Conservation (phyloP, 23 red algal species). For the Gracilaria gracilis region DNA sequence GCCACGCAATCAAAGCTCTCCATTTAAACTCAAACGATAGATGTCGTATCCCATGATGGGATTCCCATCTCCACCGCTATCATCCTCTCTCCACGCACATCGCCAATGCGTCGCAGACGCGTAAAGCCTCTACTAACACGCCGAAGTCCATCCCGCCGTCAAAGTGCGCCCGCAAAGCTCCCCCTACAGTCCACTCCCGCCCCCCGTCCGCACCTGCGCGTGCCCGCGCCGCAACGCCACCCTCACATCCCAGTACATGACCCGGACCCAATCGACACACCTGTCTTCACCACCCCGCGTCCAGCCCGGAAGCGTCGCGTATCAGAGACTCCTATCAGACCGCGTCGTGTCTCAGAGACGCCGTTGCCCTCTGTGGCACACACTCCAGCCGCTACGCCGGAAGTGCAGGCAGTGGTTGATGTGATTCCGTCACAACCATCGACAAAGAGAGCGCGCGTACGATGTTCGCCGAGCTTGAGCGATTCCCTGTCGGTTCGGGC, state of each 20-base stretch:
- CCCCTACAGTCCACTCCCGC: background rate
- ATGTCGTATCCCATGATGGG: too few species aligned
- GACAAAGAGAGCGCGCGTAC: background rate
- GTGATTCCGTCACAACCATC: background rate
- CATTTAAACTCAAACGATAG: background rate
- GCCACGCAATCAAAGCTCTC: background rate
- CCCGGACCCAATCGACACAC: conserved; percentile 9
- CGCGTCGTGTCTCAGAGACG: conserved; percentile 23
- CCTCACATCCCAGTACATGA: conserved; percentile 4
- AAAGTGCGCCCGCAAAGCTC: background rate
- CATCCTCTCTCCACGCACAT: background rate
- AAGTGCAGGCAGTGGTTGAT: background rate
- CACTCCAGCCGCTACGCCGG: background rate
- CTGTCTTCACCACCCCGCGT: conserved; percentile 23
- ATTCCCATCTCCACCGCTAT: too few species aligned
- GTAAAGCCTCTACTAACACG: background rate
- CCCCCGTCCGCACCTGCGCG: conserved; percentile 21
- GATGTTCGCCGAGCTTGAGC: background rate
- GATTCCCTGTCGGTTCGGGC: background rate
- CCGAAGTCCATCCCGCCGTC: background rate
- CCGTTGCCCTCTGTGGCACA: background rate
- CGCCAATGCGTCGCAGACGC: conserved; percentile 23
- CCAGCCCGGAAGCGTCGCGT: conserved; percentile 13
- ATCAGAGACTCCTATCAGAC: background rate
- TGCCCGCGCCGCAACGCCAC: conserved; percentile 30